A percentile compares a stretch with the other conserved stretches of the same genome.
Evolutionary conservation across 495 filamentous ascomycete species (phyloP).

Genomic region (Hypoxylon fragiforme): DNA sequence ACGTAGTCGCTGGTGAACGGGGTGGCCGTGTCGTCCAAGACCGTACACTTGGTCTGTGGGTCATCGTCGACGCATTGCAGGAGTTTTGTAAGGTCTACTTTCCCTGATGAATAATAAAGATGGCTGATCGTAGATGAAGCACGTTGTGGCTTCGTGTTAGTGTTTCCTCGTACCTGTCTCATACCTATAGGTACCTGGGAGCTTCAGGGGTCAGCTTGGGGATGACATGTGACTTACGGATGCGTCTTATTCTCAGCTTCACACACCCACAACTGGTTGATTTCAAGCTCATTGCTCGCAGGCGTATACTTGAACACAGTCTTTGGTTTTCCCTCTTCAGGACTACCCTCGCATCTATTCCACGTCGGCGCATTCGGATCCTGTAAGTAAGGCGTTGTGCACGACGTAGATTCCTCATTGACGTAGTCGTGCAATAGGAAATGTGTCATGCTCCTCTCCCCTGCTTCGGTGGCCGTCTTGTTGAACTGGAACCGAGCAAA

Average conservation of each 20-base stretch:
- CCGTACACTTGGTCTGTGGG: constrained; percentile 14
- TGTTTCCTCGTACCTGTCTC: too few species aligned
- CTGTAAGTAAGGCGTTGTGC: constrained; percentile 29
- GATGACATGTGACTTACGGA: constrained; percentile 15
- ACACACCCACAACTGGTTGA: constrained; percentile 27
- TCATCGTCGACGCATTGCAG: constrained; percentile 14
- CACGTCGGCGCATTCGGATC: constrained; percentile 17
- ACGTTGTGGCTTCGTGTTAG: background rate
- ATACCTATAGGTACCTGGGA: too few species aligned
- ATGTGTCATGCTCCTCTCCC: constrained; percentile 16
- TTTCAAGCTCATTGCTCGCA: constrained; percentile 7
- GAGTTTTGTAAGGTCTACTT: constrained; percentile 9
- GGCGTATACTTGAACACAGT: constrained; percentile 22
- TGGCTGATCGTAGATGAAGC: constrained; percentile 6
- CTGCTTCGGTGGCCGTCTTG: constrained; percentile 6
- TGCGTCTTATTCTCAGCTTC: constrained; percentile 23
- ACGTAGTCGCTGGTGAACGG: constrained; percentile 17
- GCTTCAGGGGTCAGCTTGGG: background rate
- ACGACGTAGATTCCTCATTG: constrained; percentile 14
- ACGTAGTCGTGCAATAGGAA: constrained; percentile 15
- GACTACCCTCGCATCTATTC: constrained; percentile 11
- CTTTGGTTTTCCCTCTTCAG: constrained; percentile 1
- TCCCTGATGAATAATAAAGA: constrained; percentile 24
- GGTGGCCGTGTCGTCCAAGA: constrained; percentile 3
- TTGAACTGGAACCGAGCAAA: constrained; percentile 28